A percentile compares a stretch with the other conserved stretches of the same genome.
Conservation (phyloP, 306 rosid species). For the Glycyrrhiza uralensis region DNA sequence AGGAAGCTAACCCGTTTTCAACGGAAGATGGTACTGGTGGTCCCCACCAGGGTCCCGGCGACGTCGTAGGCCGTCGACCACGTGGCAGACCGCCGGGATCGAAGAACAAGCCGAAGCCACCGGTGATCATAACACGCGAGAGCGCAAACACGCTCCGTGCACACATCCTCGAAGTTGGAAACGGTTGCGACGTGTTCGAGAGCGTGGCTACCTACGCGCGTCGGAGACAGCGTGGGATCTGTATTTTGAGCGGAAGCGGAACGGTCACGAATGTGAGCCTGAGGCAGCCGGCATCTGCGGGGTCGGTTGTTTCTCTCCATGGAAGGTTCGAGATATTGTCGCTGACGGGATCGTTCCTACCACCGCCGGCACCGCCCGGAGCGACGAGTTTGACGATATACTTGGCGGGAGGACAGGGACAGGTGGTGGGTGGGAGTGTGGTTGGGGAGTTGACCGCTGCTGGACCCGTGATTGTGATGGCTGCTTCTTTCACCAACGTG, state of each 20-base stretch:
- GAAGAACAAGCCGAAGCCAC: conserved; percentile 79
- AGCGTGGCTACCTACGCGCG: conserved; percentile 73
- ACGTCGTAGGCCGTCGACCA: conserved; percentile 51
- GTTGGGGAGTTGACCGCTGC: conserved; percentile 84
- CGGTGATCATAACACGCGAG: conserved; percentile 82
- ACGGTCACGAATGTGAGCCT: conserved; percentile 73
- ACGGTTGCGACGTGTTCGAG: conserved; percentile 83
- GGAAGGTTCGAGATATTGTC: conserved; percentile 93
- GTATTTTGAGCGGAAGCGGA: conserved; percentile 77
- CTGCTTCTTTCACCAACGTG: conserved; percentile 80
- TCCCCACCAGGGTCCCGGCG: conserved; percentile 31
- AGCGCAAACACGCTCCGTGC: conserved; percentile 93
- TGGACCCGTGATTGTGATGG: conserved; percentile 80
- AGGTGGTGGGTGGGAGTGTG: conserved; percentile 85
- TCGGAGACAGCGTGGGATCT: conserved; percentile 94
- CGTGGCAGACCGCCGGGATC: conserved; percentile 84
- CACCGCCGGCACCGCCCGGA: conserved; percentile 92
- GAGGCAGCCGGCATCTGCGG: conserved; percentile 67
- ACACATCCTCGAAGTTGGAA: conserved; percentile 75
- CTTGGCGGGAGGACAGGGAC: conserved; percentile 81
- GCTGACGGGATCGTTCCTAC: conserved; percentile 75
- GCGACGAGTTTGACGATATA: conserved; percentile 74
- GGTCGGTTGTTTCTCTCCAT: conserved; percentile 65
- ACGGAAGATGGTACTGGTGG: conserved; percentile 47
- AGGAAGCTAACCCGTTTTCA: conserved; percentile 31